Evolutionary conservation across 2,329 filamentous ascomycete species (phyloP).

Genomic region (Diaporthe capsici): DNA sequence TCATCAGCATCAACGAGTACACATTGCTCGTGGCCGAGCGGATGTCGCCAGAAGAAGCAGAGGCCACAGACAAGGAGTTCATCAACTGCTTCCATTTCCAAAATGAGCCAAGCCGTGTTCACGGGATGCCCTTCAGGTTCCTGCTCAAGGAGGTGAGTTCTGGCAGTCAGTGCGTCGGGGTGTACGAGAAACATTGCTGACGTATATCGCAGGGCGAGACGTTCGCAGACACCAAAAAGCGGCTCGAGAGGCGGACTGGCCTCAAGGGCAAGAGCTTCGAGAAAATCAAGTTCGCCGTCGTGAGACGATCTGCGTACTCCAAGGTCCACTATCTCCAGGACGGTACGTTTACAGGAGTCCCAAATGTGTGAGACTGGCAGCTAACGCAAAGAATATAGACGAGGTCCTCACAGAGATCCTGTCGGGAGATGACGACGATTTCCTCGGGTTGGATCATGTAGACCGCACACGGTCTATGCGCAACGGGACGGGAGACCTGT

Average conservation of each 20-base stretch:
- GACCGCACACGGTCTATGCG: conserved; percentile 71
- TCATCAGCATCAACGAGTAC: conserved; percentile 90
- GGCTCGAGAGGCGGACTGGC: conserved; percentile 91
- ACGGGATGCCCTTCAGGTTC: conserved; percentile 94
- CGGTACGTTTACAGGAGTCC: conserved; percentile 70
- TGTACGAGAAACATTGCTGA: conserved; percentile 4
- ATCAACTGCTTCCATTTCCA: conserved; percentile 95
- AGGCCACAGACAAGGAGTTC: conserved; percentile 68
- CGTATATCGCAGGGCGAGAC: conserved; percentile 74
- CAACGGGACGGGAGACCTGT: conserved; percentile 74
- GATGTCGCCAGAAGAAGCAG: conserved; percentile 80
- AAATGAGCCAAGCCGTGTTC: conserved; percentile 84
- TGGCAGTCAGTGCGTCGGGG: background rate
- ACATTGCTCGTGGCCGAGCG: conserved; percentile 85
- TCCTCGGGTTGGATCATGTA: conserved; percentile 75
- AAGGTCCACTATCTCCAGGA: conserved; percentile 89
- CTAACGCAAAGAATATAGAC: conserved; percentile 57
- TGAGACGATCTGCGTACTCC: conserved; percentile 79
- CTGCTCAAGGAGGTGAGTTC: conserved; percentile 80
- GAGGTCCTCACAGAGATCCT: conserved; percentile 70
- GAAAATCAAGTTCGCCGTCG: conserved; percentile 95
- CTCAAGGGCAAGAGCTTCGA: conserved; percentile 99
- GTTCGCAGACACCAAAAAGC: conserved; percentile 93
- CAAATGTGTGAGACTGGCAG: conserved; percentile 43
- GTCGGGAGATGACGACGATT: conserved; percentile 67